These are phyloP conservation scores for Candida caryicola DNA, from an alignment of 805 yeast genomes.

Conservation along the genomic window DNA sequence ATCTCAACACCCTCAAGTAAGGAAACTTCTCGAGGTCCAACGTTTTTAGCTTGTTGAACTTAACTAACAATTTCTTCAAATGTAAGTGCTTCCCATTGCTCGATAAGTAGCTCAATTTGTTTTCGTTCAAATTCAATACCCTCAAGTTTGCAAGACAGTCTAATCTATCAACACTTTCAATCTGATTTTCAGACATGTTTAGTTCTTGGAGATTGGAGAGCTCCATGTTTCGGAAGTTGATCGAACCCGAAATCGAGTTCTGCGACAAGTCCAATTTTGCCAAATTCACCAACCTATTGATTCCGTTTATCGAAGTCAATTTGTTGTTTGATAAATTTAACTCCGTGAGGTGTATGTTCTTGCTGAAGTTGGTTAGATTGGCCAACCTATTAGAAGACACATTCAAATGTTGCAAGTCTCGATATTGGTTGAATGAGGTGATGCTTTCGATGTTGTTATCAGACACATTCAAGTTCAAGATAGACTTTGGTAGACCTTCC, in stretches of 20 bases:
- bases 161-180: slow-evolving; percentile 32
- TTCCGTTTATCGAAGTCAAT: slow-evolving; percentile 34
- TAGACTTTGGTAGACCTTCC: slow-evolving; percentile 43
- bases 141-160: slow-evolving; percentile 35
- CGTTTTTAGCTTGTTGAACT: slow-evolving; percentile 32
- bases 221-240: slow-evolving; percentile 34
- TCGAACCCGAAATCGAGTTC: slow-evolving; percentile 37
- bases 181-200: slow-evolving; percentile 41
- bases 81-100: slow-evolving; percentile 22
- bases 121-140: slow-evolving; percentile 42
- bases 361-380: slow-evolving; percentile 33
- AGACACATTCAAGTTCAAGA: slow-evolving; percentile 38
- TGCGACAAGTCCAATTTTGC: slow-evolving; percentile 38
- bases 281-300: slow-evolving; percentile 39
- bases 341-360: slow-evolving; percentile 42
- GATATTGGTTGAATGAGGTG: slow-evolving; percentile 39
- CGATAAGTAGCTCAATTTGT: slow-evolving; percentile 25
- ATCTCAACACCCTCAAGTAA: slow-evolving; percentile 39
- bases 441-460: slow-evolving; percentile 39
- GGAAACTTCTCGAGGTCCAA: slow-evolving; percentile 36
- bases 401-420: slow-evolving; percentile 42
- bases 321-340: slow-evolving; percentile 38
- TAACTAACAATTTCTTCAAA: slow-evolving; percentile 38
- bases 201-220: slow-evolving; percentile 44
- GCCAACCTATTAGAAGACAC: slow-evolving; percentile 37